These are phyloP conservation scores for Yamagishiella unicocca DNA, from an alignment of 139 green algal genomes.

Conservation along the genomic window DNA sequence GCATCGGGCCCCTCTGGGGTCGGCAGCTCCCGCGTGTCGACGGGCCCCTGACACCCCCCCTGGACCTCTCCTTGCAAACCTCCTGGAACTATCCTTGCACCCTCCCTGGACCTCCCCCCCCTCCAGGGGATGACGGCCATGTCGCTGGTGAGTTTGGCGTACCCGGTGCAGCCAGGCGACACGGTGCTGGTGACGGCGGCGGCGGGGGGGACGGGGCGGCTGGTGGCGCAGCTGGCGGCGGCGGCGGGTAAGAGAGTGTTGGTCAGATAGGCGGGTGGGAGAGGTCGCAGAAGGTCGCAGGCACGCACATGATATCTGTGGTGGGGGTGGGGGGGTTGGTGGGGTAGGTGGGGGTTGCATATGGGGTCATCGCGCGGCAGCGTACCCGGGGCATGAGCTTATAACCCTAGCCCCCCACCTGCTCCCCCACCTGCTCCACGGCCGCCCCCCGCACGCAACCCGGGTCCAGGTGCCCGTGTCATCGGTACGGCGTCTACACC, in stretches of 20 bases:
- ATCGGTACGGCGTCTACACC: slow-evolving; percentile 56
- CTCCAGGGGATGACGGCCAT: slow-evolving; percentile 55
- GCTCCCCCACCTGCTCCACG: background rate
- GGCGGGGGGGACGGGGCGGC: slow-evolving; percentile 55
- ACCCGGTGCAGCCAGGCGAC: slow-evolving; percentile 36
- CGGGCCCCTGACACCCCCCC: background rate
- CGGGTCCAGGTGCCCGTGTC: slow-evolving; percentile 42
- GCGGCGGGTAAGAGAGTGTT: slow-evolving; percentile 4
- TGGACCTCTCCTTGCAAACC: no score
- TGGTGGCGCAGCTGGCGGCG: slow-evolving; percentile 50
- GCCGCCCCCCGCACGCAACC: no score
- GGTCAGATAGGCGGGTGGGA: no score
- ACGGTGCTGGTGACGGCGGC: slow-evolving; percentile 60
- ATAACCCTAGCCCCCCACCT: background rate
- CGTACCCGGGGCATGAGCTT: no score
- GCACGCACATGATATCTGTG: no score
- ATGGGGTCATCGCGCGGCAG: no score
- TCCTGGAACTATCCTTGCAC: no score
- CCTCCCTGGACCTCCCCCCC: no score
- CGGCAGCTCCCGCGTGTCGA: background rate
- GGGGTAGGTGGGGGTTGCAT: no score
- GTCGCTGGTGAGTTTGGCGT: slow-evolving; percentile 37
- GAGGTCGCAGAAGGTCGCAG: background rate
- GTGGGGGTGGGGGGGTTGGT: no score
- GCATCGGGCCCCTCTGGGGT: no score